Base-by-base conservation (phyloP, 2,329 filamentous ascomycete genomes). In the Colletotrichum theobromicola region DNA sequence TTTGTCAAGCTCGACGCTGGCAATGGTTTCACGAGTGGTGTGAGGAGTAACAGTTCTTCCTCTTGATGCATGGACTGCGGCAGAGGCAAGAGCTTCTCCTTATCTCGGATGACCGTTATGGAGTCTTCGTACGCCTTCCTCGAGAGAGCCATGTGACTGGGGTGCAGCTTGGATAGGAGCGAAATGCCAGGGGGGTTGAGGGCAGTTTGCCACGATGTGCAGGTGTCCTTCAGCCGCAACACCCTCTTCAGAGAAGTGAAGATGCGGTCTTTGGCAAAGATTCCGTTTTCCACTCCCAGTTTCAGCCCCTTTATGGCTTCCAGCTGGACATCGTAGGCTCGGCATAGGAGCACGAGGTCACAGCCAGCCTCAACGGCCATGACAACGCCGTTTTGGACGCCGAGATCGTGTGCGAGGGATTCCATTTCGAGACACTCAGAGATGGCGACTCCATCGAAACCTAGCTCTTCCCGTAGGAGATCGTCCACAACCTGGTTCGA, bases 361-460 rank as follows among this genome's bases (percentile, higher is more conserved):
- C 97, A 98, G 16, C 97, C 97, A 35, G 97, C 96, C 82, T 98
- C 97, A 65, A 98, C 94, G 5, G 97, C 97, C 95, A 98, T 98
- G 78, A 98, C 95, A 1, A 96, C 98, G 15, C 97, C 97, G 53
- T 97, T 96, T 78, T 96, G 95, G 21, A 99, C 95, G n/a, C 96
- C 96, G 64, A 98, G 97, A 79, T 98, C 97, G 81, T 98, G 95
- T 77, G 95, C 97, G 10, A 98, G 89, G 0, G 96, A 95, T 80
- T 98, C 96, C 96, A 98, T 98, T 82, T 98, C 96, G 9, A 98
- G 86, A 78, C 96, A 98, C 81, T 98, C 96, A 0, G 96, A 98
- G 64, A 98, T 95, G 28, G 97, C 95, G 4, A 98, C 96, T 2
- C 96, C 96, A 64, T 95, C 91, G 79, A 98, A 98, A 4, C 94